These are phyloP conservation scores for Tylopilus subfusipes DNA, from an alignment of 768 basidiomycete genomes.

Conservation along the genomic window DNA sequence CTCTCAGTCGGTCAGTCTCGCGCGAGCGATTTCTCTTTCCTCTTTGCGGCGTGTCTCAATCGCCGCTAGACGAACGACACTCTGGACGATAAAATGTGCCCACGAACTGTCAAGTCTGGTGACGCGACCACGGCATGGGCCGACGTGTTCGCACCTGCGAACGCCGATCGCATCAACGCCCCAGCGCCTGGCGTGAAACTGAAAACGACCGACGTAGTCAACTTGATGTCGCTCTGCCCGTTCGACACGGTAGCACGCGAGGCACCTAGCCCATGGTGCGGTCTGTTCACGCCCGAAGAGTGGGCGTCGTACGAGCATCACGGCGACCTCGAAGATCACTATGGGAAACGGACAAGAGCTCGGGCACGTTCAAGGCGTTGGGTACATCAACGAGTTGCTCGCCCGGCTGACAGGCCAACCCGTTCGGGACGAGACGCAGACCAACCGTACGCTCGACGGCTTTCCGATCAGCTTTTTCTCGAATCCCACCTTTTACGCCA, in stretches of 20 bases:
- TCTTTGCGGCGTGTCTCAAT: neutral
- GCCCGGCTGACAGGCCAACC: slow-evolving; percentile 79
- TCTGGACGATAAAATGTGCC: slow-evolving; percentile 63
- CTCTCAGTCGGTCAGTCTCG: slow-evolving; percentile 44
- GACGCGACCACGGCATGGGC: slow-evolving; percentile 48
- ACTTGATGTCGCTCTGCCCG: slow-evolving; percentile 67
- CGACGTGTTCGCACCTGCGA: slow-evolving; percentile 46
- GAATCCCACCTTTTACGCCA: too few species aligned
- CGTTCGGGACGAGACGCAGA: slow-evolving; percentile 68
- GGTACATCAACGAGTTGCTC: slow-evolving; percentile 83
- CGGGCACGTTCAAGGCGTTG: too few species aligned
- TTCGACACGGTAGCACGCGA: slow-evolving; percentile 62
- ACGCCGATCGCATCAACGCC: slow-evolving; percentile 54
- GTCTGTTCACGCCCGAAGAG: slow-evolving; percentile 55
- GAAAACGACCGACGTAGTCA: slow-evolving; percentile 47
- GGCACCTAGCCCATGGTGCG: slow-evolving; percentile 59
- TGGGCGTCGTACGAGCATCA: slow-evolving; percentile 64
- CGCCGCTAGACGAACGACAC: slow-evolving; percentile 52
- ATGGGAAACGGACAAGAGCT: slow-evolving; percentile 64
- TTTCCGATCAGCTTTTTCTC: too few species aligned
- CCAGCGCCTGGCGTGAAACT: slow-evolving; percentile 63
- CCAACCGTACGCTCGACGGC: slow-evolving; percentile 78
- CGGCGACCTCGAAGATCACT: slow-evolving; percentile 71
- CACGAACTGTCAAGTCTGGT: slow-evolving; percentile 43
- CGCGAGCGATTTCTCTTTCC: neutral